Evolutionary conservation across 768 basidiomycete species (phyloP), one percentile per base, ranked within the genome.

Genomic region (Podaxis pistillaris): DNA sequence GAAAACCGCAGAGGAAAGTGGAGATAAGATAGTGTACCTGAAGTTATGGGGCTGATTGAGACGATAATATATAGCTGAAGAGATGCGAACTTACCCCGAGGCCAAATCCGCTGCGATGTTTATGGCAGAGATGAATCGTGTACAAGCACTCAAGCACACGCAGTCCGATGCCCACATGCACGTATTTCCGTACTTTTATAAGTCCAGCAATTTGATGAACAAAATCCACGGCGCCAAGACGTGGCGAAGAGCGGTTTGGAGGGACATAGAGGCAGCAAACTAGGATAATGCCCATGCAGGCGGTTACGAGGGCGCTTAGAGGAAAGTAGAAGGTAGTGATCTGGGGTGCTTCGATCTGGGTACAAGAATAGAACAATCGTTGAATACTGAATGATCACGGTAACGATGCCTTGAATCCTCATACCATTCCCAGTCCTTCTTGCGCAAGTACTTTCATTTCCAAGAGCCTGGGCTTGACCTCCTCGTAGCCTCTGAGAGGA

Each of bases 401-500:
- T 33, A 33, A 8, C 30, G 30, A 33, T 8, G 9, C 8, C 1
- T 33, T 8, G 1, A 33, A 7, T 8, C 30, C 1, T 33, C 85
- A 19, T 61, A 89, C 91, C 89, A 90, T 91, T 28, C 92, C 91
- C 15, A 94, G 81, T 1, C 85, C 81, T 69, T 90, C 90, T 69
- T 93, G 89, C 0, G 93, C 89, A 22, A 90, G 79, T 0, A 85
- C 85, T 68, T 91, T 93, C 92, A 93, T 94, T 60, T 84, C 79
- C 22, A 93, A 74, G n/a, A 94, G 71, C 7, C 92, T 84, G 2
- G 90, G 89, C 68, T 92, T 93, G 26, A 94, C 91, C 38, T 92
- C 91, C 1, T 91, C 88, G 68, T 93, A 93, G 0, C 88, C 86
- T 3, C 75, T 66, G 38, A 94, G 76, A 2, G 88, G 90, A 0